Conservation (phyloP, 1,284 basidiomycete genomes). For the Ceratobasidium theobromae region DNA sequence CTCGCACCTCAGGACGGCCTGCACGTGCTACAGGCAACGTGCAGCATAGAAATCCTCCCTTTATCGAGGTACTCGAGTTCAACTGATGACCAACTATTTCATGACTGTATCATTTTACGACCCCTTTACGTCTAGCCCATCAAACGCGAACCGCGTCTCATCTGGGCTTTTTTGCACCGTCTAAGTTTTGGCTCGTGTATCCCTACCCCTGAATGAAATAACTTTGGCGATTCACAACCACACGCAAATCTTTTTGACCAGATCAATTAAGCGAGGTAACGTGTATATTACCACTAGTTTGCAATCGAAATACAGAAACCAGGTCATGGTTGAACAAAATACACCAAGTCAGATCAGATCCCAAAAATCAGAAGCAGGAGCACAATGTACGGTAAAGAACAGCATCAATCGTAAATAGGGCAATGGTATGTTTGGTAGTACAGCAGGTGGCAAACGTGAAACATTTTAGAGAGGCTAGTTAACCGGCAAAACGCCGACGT, state of each 20-base stretch:
- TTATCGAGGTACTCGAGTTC: slow-evolving; percentile 28
- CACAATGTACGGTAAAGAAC: neutral
- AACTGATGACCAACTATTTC: neutral
- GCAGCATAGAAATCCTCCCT: slow-evolving; percentile 23
- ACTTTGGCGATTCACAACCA: neutral
- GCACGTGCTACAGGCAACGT: slow-evolving; percentile 24
- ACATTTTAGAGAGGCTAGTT: neutral
- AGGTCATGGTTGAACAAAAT: slow-evolving; percentile 2
- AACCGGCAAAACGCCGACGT: slow-evolving; percentile 2
- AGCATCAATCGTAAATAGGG: neutral
- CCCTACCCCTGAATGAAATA: slow-evolving; percentile 14
- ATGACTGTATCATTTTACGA: slow-evolving; percentile 10
- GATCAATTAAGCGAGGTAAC: neutral
- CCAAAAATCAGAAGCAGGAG: neutral
- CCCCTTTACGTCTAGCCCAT: neutral
- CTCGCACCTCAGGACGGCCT: slow-evolving; percentile 9
- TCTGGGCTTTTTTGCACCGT: neutral
- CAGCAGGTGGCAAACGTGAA: neutral
- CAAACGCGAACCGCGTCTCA: neutral
- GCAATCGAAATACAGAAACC: slow-evolving; percentile 11
- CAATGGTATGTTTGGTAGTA: neutral
- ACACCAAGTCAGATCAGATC: slow-evolving; percentile 16
- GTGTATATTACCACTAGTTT: slow-evolving; percentile 4
- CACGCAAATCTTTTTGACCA: neutral
- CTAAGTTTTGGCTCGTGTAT: slow-evolving; percentile 12